These are phyloP conservation scores for Cutaneotrichosporon sp. DNA, from an alignment of 1,284 basidiomycete genomes.

Conservation along the genomic window DNA sequence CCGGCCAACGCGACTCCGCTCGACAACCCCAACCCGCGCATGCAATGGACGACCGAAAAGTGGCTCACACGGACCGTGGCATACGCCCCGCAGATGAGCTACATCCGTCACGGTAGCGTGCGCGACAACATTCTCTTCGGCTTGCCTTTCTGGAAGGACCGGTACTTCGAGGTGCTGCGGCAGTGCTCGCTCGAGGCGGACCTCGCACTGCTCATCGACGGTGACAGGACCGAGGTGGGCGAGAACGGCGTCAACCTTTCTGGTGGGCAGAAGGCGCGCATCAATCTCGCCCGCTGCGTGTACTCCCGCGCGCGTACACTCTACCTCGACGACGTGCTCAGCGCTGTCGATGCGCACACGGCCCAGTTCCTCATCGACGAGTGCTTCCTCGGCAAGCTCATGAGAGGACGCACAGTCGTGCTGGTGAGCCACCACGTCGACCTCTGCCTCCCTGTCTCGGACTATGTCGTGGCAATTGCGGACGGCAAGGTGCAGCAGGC, in stretches of 20 bases:
- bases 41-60: conserved; percentile 30
- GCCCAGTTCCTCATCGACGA: conserved; percentile 45
- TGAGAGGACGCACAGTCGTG: conserved; percentile 67
- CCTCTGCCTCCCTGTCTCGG: conserved; percentile 44
- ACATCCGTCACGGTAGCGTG: conserved; percentile 51
- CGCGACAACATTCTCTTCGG: conserved; percentile 54
- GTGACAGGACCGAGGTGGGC: conserved; percentile 71
- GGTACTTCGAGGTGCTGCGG: conserved; percentile 47
- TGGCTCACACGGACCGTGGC: conserved; percentile 48
- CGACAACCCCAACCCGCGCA: conserved; percentile 18
- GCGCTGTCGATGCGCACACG: conserved; percentile 54
- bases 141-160: conserved; percentile 48
- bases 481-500: conserved; percentile 40
- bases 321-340: conserved; percentile 52
- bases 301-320: conserved; percentile 75
- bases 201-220: conserved; percentile 45
- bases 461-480: conserved; percentile 62
- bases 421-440: conserved; percentile 75
- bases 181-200: conserved; percentile 48
- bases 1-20: conserved; percentile 34
- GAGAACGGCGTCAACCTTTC: conserved; percentile 71
- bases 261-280: conserved; percentile 64
- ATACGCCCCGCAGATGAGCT: conserved; percentile 51
- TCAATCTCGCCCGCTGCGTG: conserved; percentile 75
- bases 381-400: conserved; percentile 57